A percentile compares a stretch with the other conserved stretches of the same genome.
phyloP scores from a whole-genome alignment of 257 asterid genomes.

The Ehretia macrophylla region DNA sequence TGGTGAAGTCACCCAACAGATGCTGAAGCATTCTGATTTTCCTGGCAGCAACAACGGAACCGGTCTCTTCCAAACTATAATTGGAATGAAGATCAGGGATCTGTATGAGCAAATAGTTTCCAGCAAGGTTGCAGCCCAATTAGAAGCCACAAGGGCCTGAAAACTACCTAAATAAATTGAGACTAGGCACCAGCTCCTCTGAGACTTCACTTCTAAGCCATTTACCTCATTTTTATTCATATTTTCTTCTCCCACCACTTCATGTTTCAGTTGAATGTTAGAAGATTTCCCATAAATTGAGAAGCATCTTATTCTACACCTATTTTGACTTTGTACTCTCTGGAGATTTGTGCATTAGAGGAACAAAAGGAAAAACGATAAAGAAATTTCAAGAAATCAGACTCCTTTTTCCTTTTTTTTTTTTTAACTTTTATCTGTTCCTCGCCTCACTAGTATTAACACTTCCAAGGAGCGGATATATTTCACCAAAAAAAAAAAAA shows the following conservation, averaged over 20 bases:
- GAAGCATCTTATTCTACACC: conserved; percentile 29
- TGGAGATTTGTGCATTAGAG: no score
- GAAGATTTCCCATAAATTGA: conserved; percentile 19
- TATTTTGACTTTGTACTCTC: conserved; percentile 39
- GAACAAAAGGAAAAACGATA: no score
- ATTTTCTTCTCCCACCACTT: conserved; percentile 15
- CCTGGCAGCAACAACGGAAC: conserved; percentile 99
- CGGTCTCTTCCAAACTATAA: conserved; percentile 89
- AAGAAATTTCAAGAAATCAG: no score
- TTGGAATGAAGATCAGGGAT: conserved; percentile 88
- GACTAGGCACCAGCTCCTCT: not conserved
- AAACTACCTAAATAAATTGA: not conserved
- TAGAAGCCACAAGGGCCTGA: conserved; percentile 71
- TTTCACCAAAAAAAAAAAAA: no score
- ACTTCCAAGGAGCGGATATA: no score
- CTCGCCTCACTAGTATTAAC: no score
- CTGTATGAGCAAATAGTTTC: conserved; percentile 81
- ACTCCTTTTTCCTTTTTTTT: no score
- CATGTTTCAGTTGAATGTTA: conserved; percentile 31
- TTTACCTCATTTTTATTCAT: no score
- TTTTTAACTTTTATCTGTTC: no score
- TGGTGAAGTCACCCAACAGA: conserved; percentile 96
- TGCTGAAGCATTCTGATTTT: conserved; percentile 88
- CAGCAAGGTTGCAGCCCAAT: conserved; percentile 40
- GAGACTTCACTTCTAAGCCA: conserved; percentile 14